These are phyloP conservation scores for Cyclocybe aegerita DNA, from an alignment of 768 basidiomycete genomes.

Conservation along the genomic window DNA sequence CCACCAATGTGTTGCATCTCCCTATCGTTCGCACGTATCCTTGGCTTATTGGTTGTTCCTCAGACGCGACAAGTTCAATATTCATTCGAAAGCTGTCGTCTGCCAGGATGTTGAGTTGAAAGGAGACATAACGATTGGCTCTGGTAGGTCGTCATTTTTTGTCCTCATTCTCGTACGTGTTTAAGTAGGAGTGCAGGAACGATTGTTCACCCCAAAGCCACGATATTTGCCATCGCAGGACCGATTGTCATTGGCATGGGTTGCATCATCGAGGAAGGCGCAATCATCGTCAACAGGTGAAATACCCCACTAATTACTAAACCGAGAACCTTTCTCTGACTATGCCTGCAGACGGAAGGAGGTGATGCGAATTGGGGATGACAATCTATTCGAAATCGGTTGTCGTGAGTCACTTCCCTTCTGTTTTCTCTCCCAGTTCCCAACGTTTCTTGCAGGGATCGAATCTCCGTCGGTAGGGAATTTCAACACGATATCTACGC, in stretches of 20 bases:
- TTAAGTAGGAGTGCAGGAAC: conserved; percentile 47
- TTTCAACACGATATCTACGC: conserved; percentile 84
- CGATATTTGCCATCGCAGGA: conserved; percentile 87
- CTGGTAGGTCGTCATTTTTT: conserved; percentile 42
- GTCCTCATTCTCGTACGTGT: neutral
- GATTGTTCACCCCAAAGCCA: conserved; percentile 91
- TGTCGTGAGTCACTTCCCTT: conserved; percentile 61
- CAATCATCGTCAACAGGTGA: conserved; percentile 86
- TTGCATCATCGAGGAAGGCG: conserved; percentile 91
- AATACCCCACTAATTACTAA: neutral
- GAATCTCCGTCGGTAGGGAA: conserved; percentile 84
- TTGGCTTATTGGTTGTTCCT: conserved; percentile 8
- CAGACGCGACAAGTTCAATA: conserved; percentile 86
- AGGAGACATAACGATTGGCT: conserved; percentile 91
- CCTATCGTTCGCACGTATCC: conserved; percentile 1
- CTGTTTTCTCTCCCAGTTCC: neutral
- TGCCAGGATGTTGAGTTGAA: conserved; percentile 94
- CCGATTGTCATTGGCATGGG: conserved; percentile 87
- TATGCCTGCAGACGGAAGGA: conserved; percentile 58
- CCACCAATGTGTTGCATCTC: conserved; percentile 35
- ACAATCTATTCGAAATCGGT: conserved; percentile 93
- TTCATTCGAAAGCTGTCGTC: conserved; percentile 88
- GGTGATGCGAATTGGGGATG: conserved; percentile 90
- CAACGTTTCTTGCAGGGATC: conserved; percentile 54
- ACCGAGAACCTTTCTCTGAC: neutral